Evolutionary conservation across 768 basidiomycete species (phyloP), one percentile per base, ranked within the genome.

Genomic region (Mycena capillaripes): DNA sequence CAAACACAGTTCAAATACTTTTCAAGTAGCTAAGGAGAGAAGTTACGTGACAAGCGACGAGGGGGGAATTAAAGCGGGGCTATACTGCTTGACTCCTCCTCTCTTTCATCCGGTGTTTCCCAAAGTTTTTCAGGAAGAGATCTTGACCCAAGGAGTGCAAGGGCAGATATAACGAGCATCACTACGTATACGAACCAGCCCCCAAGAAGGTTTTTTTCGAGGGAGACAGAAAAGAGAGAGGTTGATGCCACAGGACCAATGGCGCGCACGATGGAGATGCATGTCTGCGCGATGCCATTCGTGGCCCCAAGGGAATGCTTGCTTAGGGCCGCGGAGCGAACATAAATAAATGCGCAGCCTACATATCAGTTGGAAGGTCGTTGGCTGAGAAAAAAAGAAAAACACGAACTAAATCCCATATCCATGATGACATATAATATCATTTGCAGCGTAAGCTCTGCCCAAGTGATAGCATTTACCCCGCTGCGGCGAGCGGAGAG

Each of bases 301-400:
- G 55, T 56, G 21, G 55, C 55, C 8, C 55, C 55, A 21, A 56
- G 55, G 11, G 55, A 56, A 36, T 56, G 32, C n/a, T 56, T 56
- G 34, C 55, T 56, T 10, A 32, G 55, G 3, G 55, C 55, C 0
- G 55, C 55, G 19, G 55, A 56, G 1, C 55, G 55, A 19, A 56
- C 55, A 12, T 56, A 56, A 9, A 56, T 56, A 32, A 56, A 36
- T 36, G 55, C 55, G 55, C 55, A 56, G 55, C 55, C 55, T 56
- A 21, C 3, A 38, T 38, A 10, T 30, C 16, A 38, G 9, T 38
- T 16, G 16, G 38, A n/a, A n/a, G n/a, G n/a, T n/a, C n/a, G n/a
- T n/a, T n/a, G n/a, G n/a, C n/a, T n/a, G n/a, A n/a, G n/a, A 16
- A 21, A n/a, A 27, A 36, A 56, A 34, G 3, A 12, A n/a, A n/a